Percentiles rank a stretch among this genome's conserved stretches.
Evolutionary conservation across 192 early-diverging fungal species (phyloP).

Genomic region (Coemansia pectinata): DNA sequence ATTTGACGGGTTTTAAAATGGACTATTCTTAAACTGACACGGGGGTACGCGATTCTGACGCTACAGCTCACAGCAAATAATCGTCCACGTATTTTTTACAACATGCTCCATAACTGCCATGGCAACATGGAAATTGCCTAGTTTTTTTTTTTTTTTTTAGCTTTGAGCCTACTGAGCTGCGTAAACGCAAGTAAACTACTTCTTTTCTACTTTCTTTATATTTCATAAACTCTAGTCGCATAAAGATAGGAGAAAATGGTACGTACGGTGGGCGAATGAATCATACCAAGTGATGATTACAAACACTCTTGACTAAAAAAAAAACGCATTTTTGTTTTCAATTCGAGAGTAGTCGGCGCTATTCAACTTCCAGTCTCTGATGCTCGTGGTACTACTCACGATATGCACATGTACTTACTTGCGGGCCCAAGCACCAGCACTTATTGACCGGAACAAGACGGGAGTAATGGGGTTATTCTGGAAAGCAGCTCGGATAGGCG

Average conservation of each 20-base stretch:
- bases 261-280: too few relatives aligned
- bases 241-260: background rate
- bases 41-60: background rate
- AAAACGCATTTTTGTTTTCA: background rate
- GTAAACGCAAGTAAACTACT: too few relatives aligned
- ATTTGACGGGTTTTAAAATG: background rate
- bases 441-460: slow-evolving; percentile 87
- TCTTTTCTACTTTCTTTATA: too few relatives aligned
- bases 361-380: slow-evolving; percentile 93
- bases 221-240: too few relatives aligned
- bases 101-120: background rate
- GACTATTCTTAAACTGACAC: background rate
- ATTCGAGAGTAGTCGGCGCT: slow-evolving; percentile 75
- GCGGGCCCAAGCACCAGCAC: slow-evolving; percentile 80
- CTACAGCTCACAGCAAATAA: background rate
- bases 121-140: background rate
- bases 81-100: background rate
- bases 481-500: slow-evolving; percentile 94
- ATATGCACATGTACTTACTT: slow-evolving; percentile 99
- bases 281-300: background rate
- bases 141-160: background rate
- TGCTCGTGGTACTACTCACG: slow-evolving; percentile 86
- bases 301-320: background rate
- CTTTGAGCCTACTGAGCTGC: background rate
- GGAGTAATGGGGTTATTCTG: slow-evolving; percentile 90